Evolutionary conservation across 2,329 filamentous ascomycete genomes (phyloP), one percentile per base, ranked within the genome.

Genomic region (Colletotrichum aenigma): DNA sequence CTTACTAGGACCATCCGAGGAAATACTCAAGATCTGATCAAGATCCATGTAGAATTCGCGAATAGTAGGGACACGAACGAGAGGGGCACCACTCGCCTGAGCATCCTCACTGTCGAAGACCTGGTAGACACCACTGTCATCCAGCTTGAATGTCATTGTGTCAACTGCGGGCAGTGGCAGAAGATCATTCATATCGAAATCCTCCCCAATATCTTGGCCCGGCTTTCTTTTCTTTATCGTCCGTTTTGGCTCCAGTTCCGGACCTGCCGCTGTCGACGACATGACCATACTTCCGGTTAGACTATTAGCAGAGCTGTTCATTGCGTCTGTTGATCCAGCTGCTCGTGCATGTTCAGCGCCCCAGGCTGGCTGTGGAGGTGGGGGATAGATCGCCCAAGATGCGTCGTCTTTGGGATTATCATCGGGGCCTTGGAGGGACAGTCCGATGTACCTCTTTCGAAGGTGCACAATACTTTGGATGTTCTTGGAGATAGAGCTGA

Each of bases 31-130:
- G 74, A 98, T 93, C 26, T 93, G 89, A 82, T 99, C 97, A 30
- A 99, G 88, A 82, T 98, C 96, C 88, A 98, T 94, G 84, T 98
- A 99, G 81, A 96, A 99, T 81, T 99, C 96, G 80, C 96, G 92
- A 80, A 98, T 92, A 7, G 95, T 98, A 1, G 97, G 97, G n/a
- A 98, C 94, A 61, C 92, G 89, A 66, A 98, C 90, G 18, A 96
- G 91, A 0, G 96, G 96, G 21, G 89, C 89, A 76, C 92, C 90
- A 21, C 91, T 87, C 68, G 93, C 89, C 43, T 89, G 88, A 4
- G 92, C 91, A 72, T 90, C 88, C 6, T 90, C 86, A 62, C 91
- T 93, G 79, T 96, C 93, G 81, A 95, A 98, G 2, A 99, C 95
- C 82, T 99, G 97, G 82, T 95, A 99, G 6, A 99, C 95, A 76